Conservation (phyloP, 1,284 basidiomycete species). For the Afroboletus lepidellus region DNA sequence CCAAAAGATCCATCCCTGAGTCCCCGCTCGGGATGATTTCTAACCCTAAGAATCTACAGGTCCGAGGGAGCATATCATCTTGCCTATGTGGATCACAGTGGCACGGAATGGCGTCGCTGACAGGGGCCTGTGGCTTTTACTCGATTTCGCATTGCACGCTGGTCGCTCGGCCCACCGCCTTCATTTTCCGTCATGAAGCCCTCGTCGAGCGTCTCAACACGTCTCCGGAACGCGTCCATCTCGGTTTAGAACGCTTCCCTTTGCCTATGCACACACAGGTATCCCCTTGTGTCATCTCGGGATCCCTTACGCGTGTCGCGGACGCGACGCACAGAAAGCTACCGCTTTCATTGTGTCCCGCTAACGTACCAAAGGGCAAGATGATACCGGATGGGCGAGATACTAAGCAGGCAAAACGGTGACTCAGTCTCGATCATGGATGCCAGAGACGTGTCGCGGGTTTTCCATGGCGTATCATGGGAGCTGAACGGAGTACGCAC, state of each 20-base stretch:
- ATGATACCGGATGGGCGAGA: constrained; percentile 27
- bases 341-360: constrained; percentile 24
- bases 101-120: constrained; percentile 16
- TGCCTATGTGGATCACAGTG: constrained; percentile 20
- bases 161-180: constrained; percentile 6
- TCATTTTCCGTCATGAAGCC: constrained; percentile 25
- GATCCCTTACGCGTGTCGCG: constrained; percentile 22
- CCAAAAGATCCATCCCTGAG: constrained; percentile 36
- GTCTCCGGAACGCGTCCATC: constrained; percentile 31
- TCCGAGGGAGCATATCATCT: constrained; percentile 22
- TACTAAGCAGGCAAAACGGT: constrained; percentile 12
- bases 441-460: constrained; percentile 31
- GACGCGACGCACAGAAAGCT: constrained; percentile 30
- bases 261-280: constrained; percentile 24
- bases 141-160: constrained; percentile 3
- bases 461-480: constrained; percentile 2
- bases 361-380: constrained; percentile 20
- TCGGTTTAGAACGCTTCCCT: constrained; percentile 8
- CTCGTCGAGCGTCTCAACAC: constrained; percentile 11
- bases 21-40: constrained; percentile 31
- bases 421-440: constrained; percentile 12
- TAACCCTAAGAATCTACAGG: constrained; percentile 34
- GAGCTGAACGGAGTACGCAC: constrained; percentile 30
- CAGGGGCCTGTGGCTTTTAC: constrained; percentile 3
- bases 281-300: constrained; percentile 29